A percentile compares a stretch with the other conserved stretches of the same genome.
phyloP scores from a whole-genome alignment of 257 asterid genomes.

The Nicotiana tabacum region DNA sequence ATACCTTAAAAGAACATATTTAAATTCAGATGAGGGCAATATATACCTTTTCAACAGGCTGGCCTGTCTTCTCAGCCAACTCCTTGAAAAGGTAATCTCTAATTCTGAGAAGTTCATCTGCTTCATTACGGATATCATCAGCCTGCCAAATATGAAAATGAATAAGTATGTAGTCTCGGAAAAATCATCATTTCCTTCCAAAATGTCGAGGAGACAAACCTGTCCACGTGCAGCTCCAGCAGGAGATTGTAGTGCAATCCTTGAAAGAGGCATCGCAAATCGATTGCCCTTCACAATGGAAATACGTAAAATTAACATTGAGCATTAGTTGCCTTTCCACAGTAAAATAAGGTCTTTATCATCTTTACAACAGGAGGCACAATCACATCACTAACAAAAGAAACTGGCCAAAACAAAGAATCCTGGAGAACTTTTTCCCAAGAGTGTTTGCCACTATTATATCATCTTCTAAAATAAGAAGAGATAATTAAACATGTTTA shows the following conservation, averaged over 20 bases:
- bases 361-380: background rate
- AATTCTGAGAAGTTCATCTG: constrained; percentile 77
- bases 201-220: constrained; percentile 36
- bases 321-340: background rate
- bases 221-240: constrained; percentile 98
- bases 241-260: constrained; percentile 69
- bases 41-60: constrained; percentile 69
- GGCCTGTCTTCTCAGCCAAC: constrained; percentile 81
- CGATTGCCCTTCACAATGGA: constrained; percentile 57
- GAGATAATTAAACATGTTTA: background rate
- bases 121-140: constrained; percentile 75
- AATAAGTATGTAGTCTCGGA: background rate
- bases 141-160: constrained; percentile 50
- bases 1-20: background rate
- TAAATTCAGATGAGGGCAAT: background rate
- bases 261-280: constrained; percentile 71
- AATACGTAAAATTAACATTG: constrained; percentile 7
- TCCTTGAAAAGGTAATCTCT: constrained; percentile 89
- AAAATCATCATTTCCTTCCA: constrained; percentile 4
- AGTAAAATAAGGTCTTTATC: background rate
- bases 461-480: background rate
- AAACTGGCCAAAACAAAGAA: background rate
- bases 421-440: background rate
- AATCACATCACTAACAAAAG: background rate
- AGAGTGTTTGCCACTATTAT: background rate